Percentiles rank a stretch among this genome's conserved stretches.
Evolutionary conservation across 164 flowering plant species (phyloP).

Genomic region (Sextonia rubra): DNA sequence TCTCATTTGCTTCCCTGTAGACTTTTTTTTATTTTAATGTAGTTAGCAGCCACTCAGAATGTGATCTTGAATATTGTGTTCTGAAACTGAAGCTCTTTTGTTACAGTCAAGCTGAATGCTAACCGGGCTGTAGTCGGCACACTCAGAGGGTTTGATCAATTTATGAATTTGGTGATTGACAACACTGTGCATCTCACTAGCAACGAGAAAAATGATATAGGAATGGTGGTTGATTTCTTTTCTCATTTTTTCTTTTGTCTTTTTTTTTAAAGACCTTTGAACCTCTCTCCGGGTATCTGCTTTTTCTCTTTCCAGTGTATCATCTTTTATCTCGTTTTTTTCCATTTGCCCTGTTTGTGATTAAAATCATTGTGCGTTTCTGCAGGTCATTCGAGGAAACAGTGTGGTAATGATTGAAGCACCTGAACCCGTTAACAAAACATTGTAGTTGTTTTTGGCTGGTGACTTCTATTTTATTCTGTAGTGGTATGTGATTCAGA

Average conservation of each 20-base stretch:
- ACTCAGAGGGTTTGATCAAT: conserved; percentile 78
- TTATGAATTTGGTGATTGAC: conserved; percentile 75
- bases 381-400: conserved; percentile 45
- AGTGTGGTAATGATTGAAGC: conserved; percentile 52
- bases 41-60: no score
- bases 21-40: no score
- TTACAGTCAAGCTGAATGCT: conserved; percentile 74
- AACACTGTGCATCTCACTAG: conserved; percentile 66
- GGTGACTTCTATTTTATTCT: no score
- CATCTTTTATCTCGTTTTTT: no score
- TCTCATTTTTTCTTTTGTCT: no score
- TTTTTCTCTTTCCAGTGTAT: no score
- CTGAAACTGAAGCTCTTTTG: conserved; percentile 4
- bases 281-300: no score
- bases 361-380: not conserved
- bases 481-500: no score
- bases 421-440: conserved; percentile 34
- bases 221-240: conserved; percentile 56
- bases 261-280: no score
- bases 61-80: no score
- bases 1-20: no score
- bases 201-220: conserved; percentile 63
- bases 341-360: not conserved
- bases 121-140: conserved; percentile 70
- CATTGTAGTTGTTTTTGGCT: conserved; percentile 10